Evolutionary conservation across 1,284 basidiomycete species (phyloP).

Genomic region (Kalmanozyma brasiliensis): DNA sequence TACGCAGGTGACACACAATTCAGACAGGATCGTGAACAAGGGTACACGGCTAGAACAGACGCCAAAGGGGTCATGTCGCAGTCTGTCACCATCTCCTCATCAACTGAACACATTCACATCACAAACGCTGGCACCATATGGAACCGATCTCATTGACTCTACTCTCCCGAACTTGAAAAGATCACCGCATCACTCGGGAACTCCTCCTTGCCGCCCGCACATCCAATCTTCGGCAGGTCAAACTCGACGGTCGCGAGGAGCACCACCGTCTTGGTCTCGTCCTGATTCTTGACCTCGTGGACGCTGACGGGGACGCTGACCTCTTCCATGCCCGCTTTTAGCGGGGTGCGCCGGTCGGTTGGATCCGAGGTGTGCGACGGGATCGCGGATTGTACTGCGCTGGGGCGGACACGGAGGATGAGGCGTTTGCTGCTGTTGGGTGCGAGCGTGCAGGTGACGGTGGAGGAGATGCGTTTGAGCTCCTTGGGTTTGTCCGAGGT

Average conservation of each 20-base stretch:
- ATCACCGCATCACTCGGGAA: conserved; percentile 39
- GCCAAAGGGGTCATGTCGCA: no score
- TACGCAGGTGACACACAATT: no score
- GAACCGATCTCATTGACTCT: no score
- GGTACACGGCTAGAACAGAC: no score
- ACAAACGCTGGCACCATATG: no score
- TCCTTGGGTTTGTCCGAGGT: conserved; percentile 26
- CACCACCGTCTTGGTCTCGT: conserved; percentile 60
- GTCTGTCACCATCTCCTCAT: no score
- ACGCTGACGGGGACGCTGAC: conserved; percentile 54
- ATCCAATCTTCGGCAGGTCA: conserved; percentile 19
- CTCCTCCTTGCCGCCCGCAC: background rate
- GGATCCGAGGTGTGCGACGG: conserved; percentile 31
- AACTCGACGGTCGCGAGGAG: conserved; percentile 49
- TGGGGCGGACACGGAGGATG: conserved; percentile 58
- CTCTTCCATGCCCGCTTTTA: conserved; percentile 44
- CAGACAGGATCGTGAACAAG: no score
- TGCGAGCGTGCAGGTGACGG: conserved; percentile 57
- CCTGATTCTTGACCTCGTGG: conserved; percentile 67
- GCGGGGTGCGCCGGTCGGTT: conserved; percentile 33
- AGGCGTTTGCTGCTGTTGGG: conserved; percentile 60
- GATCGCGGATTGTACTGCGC: conserved; percentile 34
- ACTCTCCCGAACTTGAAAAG: conserved; percentile 23
- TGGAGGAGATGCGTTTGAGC: conserved; percentile 52
- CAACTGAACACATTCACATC: no score